Conservation (phyloP, 768 basidiomycete genomes). For the Trametes gibbosa region DNA sequence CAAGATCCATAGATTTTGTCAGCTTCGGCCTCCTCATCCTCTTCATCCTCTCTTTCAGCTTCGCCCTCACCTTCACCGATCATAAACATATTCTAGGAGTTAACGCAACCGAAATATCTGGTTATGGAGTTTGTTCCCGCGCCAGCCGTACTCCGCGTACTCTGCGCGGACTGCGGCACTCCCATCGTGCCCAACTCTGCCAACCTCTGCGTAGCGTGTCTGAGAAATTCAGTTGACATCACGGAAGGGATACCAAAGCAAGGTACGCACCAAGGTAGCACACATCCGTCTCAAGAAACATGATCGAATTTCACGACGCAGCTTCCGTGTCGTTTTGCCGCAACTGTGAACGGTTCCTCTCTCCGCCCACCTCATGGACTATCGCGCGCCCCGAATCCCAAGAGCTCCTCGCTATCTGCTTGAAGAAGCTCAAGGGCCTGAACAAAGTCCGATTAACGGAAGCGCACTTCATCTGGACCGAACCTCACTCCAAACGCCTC, state of each 20-base stretch:
- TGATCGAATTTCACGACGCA: constrained; percentile 26
- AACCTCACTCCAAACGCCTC: constrained; percentile 93
- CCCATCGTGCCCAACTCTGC: constrained; percentile 91
- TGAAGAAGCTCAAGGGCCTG: constrained; percentile 92
- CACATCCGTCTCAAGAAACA: neutral
- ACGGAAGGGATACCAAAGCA: constrained; percentile 98
- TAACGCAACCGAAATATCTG: too few species aligned
- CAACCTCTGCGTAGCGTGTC: constrained; percentile 85
- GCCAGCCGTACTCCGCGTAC: constrained; percentile 75
- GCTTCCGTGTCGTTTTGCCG: constrained; percentile 91
- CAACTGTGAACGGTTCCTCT: constrained; percentile 94
- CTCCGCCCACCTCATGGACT: constrained; percentile 86
- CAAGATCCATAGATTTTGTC: constrained; percentile 9
- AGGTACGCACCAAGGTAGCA: constrained; percentile 43
- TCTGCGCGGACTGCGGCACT: constrained; percentile 91
- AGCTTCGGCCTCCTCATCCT: neutral
- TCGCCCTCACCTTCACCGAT: too few species aligned
- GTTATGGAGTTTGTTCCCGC: constrained; percentile 82
- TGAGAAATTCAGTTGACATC: constrained; percentile 92
- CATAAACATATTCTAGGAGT: too few species aligned
- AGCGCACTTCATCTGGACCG: constrained; percentile 99
- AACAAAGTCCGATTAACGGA: constrained; percentile 96
- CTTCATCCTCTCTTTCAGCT: neutral
- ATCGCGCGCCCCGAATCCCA: constrained; percentile 86
- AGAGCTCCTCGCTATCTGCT: constrained; percentile 89